Evolutionary conservation across 2,329 filamentous ascomycete species (phyloP), one percentile per base, ranked within the genome.

Genomic region (Fusarium anguioides): DNA sequence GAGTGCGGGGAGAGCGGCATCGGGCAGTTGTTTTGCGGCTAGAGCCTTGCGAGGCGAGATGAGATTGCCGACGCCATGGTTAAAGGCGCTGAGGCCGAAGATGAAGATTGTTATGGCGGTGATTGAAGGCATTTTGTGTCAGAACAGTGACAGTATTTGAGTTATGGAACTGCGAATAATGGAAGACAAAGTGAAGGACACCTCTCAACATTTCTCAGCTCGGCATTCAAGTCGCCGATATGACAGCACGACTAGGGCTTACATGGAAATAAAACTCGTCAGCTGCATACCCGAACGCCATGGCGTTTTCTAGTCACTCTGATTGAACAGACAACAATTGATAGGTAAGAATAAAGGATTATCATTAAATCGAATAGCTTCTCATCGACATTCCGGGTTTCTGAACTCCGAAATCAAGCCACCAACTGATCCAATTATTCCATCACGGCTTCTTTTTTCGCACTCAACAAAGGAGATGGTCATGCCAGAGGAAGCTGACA

Each of bases 11-110:
- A 66, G 61, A 18, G 63, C 63, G 10, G 61, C 44, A 2, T 58
- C 41, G 8, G 40, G 63, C 4, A 66, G 29, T 12, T 62, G 57
- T 4, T 66, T 61, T 10, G 47, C 23, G 4, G 57, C 35, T 29
- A 66, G 63, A 33, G 61, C 63, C 40, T 66, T 66, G 23, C 27
- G 42, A 6, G 50, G 56, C 21, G 57, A 66, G 27, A 66, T 18
- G 11, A 66, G 62, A 17, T 58, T 67, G 36, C 57, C 41, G 31
- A 66, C 44, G 8, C 64, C 58, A 14, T 66, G 48, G 7, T 54
- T 61, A 26, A 63, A 66, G 44, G 63, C 57, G 12, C 62, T 66
- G 39, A 58, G 36, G 26, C 57, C 62, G 6, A 67, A 67, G 26
- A 56, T 40, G 29, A 50, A 66, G 15, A 66, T 59, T 0, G 57